phyloP scores from a whole-genome alignment of 192 early-diverging fungal genomes.

The Geosiphon pyriformis region DNA sequence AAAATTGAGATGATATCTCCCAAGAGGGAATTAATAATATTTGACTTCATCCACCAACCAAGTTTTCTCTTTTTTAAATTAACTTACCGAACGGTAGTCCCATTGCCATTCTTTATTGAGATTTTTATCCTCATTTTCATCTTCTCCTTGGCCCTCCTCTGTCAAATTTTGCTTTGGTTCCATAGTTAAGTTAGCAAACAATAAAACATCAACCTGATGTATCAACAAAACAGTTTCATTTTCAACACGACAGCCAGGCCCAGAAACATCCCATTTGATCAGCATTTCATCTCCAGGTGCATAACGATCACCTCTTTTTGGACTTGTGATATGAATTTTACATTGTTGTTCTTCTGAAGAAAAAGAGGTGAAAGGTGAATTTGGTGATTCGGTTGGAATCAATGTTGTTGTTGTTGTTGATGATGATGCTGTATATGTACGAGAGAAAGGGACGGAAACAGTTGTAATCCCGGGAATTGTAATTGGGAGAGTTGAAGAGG shows the following conservation, averaged over 20 bases:
- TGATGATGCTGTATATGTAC: too few species aligned
- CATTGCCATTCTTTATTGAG: conserved; percentile 1
- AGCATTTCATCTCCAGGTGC: conserved; percentile 6
- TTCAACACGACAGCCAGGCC: background rate
- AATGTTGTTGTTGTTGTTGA: background rate
- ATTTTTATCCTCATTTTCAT: background rate
- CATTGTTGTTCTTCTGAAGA: background rate
- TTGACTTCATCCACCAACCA: too few species aligned
- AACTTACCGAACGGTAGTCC: background rate
- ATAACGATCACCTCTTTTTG: background rate
- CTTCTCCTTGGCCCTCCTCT: background rate
- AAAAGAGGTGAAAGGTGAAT: too few species aligned
- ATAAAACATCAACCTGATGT: conserved; percentile 5
- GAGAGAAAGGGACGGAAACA: background rate
- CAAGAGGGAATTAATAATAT: too few species aligned
- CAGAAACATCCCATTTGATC: conserved; percentile 1
- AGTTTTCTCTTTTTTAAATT: too few species aligned
- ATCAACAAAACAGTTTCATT: background rate
- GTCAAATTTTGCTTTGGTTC: background rate
- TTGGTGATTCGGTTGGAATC: background rate
- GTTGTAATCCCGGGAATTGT: background rate
- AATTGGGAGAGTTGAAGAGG: background rate
- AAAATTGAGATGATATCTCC: too few species aligned
- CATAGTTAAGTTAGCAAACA: conserved; percentile 15
- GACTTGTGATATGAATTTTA: conserved; percentile 3